Evolutionary conservation across 371 early-diverging fungal genomes (phyloP).

Genomic region (Mortierella sp.): DNA sequence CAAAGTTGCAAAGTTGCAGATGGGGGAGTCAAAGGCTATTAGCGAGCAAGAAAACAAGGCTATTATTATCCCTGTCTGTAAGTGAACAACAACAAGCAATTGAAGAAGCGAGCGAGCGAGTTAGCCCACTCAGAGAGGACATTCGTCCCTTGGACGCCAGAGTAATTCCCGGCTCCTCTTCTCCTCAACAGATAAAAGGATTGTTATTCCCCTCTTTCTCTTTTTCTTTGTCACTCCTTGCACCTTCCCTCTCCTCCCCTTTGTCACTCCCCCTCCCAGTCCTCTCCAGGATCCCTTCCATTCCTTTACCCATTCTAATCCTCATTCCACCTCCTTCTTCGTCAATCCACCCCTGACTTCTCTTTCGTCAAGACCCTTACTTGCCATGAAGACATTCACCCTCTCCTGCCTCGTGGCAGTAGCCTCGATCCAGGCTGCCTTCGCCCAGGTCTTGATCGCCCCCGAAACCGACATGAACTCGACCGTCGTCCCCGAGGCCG

Average conservation of each 20-base stretch:
- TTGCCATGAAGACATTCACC: slow-evolving; percentile 39
- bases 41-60: background rate
- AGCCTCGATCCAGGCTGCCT: slow-evolving; percentile 41
- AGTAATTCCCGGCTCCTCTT: slow-evolving; percentile 34
- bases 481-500: slow-evolving; percentile 15
- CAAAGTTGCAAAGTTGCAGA: background rate
- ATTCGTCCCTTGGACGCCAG: background rate
- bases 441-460: slow-evolving; percentile 56
- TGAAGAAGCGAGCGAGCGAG: background rate
- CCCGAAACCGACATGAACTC: slow-evolving; percentile 52
- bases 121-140: too few species aligned
- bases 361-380: background rate
- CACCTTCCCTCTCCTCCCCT: slow-evolving; percentile 1
- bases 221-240: slow-evolving; percentile 9
- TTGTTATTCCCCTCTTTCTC: slow-evolving; percentile 13
- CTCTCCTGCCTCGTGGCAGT: slow-evolving; percentile 56
- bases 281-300: slow-evolving; percentile 26
- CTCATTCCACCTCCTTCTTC: background rate
- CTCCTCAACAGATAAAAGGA: slow-evolving; percentile 24
- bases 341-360: background rate
- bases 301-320: slow-evolving; percentile 30
- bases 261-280: slow-evolving; percentile 16
- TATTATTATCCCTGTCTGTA: background rate
- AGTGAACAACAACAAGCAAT: background rate
- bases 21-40: background rate